Evolutionary conservation across 1,284 basidiomycete genomes (phyloP).

Genomic region (Tilletia indica): DNA sequence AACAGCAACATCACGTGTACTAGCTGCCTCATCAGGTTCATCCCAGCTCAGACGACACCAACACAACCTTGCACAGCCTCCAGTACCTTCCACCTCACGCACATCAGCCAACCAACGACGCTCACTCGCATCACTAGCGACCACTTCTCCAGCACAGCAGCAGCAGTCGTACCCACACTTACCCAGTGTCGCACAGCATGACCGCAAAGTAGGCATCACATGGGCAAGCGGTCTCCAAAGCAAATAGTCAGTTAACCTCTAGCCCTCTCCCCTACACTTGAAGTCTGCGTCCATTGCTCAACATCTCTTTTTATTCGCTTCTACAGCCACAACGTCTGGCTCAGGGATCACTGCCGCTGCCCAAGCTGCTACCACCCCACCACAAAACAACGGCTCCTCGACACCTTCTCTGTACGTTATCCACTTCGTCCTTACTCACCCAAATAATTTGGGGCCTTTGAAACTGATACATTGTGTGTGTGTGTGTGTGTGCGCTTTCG

Average conservation of each 20-base stretch:
- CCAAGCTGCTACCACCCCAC: slow-evolving; percentile 78
- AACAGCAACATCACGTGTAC: too few relatives aligned
- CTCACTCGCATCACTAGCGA: neutral
- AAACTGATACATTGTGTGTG: too few relatives aligned
- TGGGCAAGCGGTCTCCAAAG: slow-evolving; percentile 28
- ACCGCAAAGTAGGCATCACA: slow-evolving; percentile 17
- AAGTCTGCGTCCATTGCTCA: neutral
- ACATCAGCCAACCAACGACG: neutral
- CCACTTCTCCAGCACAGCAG: neutral
- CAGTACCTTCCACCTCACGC: neutral
- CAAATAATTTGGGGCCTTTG: neutral
- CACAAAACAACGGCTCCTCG: slow-evolving; percentile 84
- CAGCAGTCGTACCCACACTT: neutral
- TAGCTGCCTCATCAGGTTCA: too few relatives aligned
- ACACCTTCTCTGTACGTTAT: slow-evolving; percentile 73
- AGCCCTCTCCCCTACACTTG: neutral
- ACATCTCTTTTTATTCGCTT: neutral
- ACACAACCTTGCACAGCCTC: too few relatives aligned
- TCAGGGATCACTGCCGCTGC: slow-evolving; percentile 86
- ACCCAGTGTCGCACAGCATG: slow-evolving; percentile 2
- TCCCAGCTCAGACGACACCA: too few relatives aligned
- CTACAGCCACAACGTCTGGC: slow-evolving; percentile 69
- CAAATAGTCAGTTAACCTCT: slow-evolving; percentile 28
- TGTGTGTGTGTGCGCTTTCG: neutral
- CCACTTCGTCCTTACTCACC: slow-evolving; percentile 5